Conservation (phyloP, 257 asterid genomes). For the Solanum chaucha region DNA sequence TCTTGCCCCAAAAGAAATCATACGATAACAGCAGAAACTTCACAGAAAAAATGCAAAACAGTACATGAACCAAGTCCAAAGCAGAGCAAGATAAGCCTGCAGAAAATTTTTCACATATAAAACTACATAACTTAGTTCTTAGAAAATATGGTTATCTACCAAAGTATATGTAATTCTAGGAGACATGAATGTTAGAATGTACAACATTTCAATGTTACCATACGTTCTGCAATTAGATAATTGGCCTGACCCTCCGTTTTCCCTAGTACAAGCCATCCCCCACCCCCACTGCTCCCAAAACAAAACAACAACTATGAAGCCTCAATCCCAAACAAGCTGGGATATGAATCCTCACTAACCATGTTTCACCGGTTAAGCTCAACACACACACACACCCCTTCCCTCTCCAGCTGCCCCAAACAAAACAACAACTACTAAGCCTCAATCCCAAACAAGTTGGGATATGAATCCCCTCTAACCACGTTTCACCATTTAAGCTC, state of each 20-base stretch:
- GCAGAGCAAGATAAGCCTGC: neutral
- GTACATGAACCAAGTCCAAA: neutral
- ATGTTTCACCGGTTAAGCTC: neutral
- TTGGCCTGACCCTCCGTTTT: neutral
- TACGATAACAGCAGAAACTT: neutral
- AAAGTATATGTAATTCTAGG: neutral
- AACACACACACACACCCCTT: neutral
- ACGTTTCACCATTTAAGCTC: neutral
- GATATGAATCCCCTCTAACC: neutral
- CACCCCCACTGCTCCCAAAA: neutral
- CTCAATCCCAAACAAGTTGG: neutral
- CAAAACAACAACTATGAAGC: neutral
- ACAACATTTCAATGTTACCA: neutral
- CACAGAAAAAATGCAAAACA: neutral
- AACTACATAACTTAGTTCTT: neutral
- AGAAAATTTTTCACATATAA: neutral
- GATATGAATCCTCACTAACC: neutral
- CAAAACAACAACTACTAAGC: neutral
- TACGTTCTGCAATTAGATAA: neutral
- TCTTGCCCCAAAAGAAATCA: neutral
- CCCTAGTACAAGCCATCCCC: neutral
- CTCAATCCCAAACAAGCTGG: neutral
- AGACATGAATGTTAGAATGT: neutral
- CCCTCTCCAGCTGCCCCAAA: neutral
- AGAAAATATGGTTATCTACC: neutral